phyloP scores from a whole-genome alignment of 2,329 filamentous ascomycete genomes.

The Mycocentrospora acerina region DNA sequence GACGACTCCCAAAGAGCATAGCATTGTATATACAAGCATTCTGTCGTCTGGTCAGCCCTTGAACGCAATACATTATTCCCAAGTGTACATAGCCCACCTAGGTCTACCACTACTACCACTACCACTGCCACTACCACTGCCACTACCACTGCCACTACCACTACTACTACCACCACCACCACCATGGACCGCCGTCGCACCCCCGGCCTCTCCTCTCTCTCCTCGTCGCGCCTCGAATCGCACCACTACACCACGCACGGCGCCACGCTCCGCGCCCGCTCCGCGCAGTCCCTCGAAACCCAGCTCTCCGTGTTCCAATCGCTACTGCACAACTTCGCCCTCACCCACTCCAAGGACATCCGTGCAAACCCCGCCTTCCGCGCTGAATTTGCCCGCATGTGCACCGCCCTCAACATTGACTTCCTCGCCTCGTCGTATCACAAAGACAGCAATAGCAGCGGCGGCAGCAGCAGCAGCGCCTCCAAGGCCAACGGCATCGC shows the following conservation, averaged over 20 bases:
- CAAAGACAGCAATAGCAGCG: slow-evolving; percentile 48
- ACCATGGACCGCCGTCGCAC: slow-evolving; percentile 65
- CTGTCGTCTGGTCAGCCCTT: no score
- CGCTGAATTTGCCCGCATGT: slow-evolving; percentile 98
- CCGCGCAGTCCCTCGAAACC: slow-evolving; percentile 82
- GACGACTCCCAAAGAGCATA: no score
- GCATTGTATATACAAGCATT: no score
- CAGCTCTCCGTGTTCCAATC: slow-evolving; percentile 96
- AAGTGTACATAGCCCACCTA: no score
- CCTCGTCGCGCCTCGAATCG: slow-evolving; percentile 63
- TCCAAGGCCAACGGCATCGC: slow-evolving; percentile 40
- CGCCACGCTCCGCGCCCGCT: slow-evolving; percentile 77
- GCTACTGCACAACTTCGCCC: slow-evolving; percentile 89
- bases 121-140: background rate
- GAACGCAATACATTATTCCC: no score
- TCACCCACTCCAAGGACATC: slow-evolving; percentile 93
- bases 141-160: background rate
- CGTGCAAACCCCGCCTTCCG: slow-evolving; percentile 93
- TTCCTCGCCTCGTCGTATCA: slow-evolving; percentile 65
- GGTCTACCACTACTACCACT: no score
- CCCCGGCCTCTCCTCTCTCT: slow-evolving; percentile 78
- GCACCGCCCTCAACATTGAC: slow-evolving; percentile 92
- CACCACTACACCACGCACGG: slow-evolving; percentile 92
- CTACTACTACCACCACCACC: background rate
- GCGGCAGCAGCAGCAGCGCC: background rate